Percentiles rank a stretch among this genome's conserved stretches.
phyloP scores from a whole-genome alignment of 345 rosid genomes.

The Pugionium cornutum region DNA sequence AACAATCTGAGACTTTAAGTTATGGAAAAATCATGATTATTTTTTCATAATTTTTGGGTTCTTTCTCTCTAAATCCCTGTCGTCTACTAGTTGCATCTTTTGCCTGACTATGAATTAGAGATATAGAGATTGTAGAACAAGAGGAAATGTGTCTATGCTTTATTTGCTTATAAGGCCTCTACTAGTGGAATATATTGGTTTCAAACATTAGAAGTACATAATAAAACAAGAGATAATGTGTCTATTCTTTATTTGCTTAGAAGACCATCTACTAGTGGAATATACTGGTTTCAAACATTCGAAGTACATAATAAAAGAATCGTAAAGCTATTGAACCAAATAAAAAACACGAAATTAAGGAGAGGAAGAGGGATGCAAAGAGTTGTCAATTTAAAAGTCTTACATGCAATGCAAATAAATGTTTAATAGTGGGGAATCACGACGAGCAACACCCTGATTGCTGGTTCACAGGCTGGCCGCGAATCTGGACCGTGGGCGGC shows the following conservation, averaged over 20 bases:
- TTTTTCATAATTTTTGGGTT: background rate
- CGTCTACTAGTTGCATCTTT: background rate
- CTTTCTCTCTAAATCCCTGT: background rate
- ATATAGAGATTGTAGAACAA: background rate
- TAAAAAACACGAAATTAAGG: background rate
- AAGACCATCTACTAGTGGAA: constrained; percentile 2
- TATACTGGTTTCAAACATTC: background rate
- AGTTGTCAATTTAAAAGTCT: constrained; percentile 24
- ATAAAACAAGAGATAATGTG: background rate
- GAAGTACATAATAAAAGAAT: constrained; percentile 22
- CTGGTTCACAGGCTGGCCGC: constrained; percentile 80
- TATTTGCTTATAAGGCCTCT: background rate
- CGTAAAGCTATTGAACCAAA: constrained; percentile 13
- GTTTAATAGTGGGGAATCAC: constrained; percentile 38
- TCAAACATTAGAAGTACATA: constrained; percentile 4
- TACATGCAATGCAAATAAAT: constrained; percentile 36
- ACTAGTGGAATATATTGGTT: background rate
- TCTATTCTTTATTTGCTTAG: background rate
- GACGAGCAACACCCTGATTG: constrained; percentile 76
- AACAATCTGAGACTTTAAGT: constrained; percentile 4
- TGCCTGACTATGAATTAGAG: background rate
- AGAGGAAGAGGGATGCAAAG: background rate
- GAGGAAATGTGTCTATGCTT: background rate
- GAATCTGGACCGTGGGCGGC: constrained; percentile 72
- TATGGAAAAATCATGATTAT: background rate